Base-by-base conservation (phyloP, 495 filamentous ascomycete genomes). In the Apodospora peruviana region DNA sequence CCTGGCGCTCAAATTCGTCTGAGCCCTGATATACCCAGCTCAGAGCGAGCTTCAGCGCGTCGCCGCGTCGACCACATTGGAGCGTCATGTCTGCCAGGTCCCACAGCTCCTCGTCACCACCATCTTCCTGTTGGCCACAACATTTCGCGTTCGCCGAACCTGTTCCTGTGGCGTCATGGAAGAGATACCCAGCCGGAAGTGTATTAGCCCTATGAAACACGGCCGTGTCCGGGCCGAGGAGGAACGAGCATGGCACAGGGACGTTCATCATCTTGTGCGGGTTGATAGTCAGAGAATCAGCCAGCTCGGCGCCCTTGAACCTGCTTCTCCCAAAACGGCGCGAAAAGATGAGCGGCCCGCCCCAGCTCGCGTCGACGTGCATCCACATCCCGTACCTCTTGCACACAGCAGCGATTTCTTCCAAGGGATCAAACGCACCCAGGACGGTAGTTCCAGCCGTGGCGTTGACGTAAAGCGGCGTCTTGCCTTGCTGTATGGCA, bases 241-340 rank as follows among this genome's bases (percentile, higher is more conserved):
- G 77, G 71, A 94, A 95, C 7, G 86, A 90, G 67, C 91, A 97
- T 2, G 91, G 93, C 27, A 93, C 65, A 0, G 91, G 91, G 8
- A 87, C 87, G 34, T 86, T 88, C 56, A 97, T 76, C 93, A 96
- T 97, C 67, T 96, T 96, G 67, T 97, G 91, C 51, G 93, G 91
- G 65, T 94, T 95, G 36, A 95, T 77, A 8, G 88, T 84, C 25
- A 96, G 73, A 27, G 81, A 87, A 68, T 95, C 74, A 5, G 90
- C 93, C 14, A 80, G 74, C 38, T 90, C 75, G 11, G 77, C 69
- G 21, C 91, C 91, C 12, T 71, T 60, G 32, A 94, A 66, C 66
- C 86, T 85, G 56, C 72, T 62, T 22, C 73, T 74, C 43, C 86
- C n/a, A n/a, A n/a, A 84, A 34, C 65, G 62, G 23, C 72, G 46